phyloP scores from a whole-genome alignment of 2,329 filamentous ascomycete genomes.

The Zymoseptoria pseudotritici region DNA sequence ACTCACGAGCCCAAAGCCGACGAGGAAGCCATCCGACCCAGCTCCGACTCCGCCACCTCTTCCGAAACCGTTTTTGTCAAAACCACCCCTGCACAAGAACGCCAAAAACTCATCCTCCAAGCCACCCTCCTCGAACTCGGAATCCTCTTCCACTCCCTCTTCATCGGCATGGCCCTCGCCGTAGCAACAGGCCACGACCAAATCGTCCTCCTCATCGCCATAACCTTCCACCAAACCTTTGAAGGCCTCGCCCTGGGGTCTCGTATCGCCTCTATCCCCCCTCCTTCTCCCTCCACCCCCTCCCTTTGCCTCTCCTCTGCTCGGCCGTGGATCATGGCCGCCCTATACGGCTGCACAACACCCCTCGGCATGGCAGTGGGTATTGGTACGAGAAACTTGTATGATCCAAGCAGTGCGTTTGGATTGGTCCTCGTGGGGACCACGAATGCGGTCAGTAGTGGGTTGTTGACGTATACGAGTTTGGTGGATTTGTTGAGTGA shows the following conservation, averaged over 20 bases:
- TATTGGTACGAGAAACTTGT: conserved; percentile 35
- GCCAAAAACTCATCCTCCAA: conserved; percentile 59
- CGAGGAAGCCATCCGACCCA: background rate
- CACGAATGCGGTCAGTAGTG: conserved; percentile 42
- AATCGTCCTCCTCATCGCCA: conserved; percentile 56
- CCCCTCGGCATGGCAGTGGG: conserved; percentile 40
- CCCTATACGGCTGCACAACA: conserved; percentile 50
- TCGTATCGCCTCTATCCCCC: conserved; percentile 54
- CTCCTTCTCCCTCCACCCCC: conserved; percentile 29
- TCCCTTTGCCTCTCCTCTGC: no score
- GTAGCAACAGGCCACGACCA: conserved; percentile 57
- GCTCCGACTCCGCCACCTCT: background rate
- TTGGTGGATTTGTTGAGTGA: conserved; percentile 40
- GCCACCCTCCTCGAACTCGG: conserved; percentile 65
- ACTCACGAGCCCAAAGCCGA: background rate
- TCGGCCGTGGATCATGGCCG: conserved; percentile 62
- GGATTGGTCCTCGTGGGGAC: conserved; percentile 39
- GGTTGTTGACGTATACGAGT: conserved; percentile 40
- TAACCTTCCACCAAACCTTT: conserved; percentile 61
- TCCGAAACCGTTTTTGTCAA: background rate
- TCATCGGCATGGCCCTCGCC: conserved; percentile 62
- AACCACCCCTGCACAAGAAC: conserved; percentile 14
- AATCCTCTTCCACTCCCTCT: conserved; percentile 67
- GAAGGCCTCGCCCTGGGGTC: conserved; percentile 60
- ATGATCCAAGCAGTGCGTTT: conserved; percentile 36